Base-by-base conservation (phyloP, 768 basidiomycete species). In the Zangia roseola region DNA sequence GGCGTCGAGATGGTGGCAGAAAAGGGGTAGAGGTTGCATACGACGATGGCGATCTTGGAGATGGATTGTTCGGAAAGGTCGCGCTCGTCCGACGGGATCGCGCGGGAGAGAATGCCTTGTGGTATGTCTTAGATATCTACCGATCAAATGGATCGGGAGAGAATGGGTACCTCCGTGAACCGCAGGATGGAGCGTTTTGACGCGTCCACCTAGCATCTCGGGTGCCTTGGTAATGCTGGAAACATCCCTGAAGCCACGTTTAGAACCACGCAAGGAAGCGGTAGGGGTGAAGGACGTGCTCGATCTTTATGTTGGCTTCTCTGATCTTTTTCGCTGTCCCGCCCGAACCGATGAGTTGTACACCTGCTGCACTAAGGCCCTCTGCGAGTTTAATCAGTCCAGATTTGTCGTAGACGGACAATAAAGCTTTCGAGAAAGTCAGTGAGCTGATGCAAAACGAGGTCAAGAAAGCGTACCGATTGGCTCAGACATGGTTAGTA, bases 21-120 rank as follows among this genome's bases (percentile, higher is more conserved):
- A 74, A 99, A 99, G 1, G 97, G 97, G 75, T 99, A 98, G 44
- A 99, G 83, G 69, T 99, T 99, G 83, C 97, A 99, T 53, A 97
- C 94, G 49, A 99, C 95, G 74, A 99, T 88, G 47, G 88, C 85
- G 72, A 98, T 97, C 53, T 91, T 90, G 6, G 89, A 82, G 69
- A 99, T 98, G 50, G 75, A 76, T 62, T 95, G 93, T 7, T 84
- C 75, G 24, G 79, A 72, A 43, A 98, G 80, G 67, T 99, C 97
- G 45, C 79, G 75, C 56, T 93, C 80, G 71, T 99, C 97, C 10
- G 92, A 92, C 5, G 88, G 82, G 56, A 94, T 95, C 43, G 86
- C 80, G 17, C 97, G 86, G 6, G 97, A 94, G 36, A 99, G 84
- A 56, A 99, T 99, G 24, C 95, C 94, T 95, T 37, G 40, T 16